phyloP scores from a whole-genome alignment of 2,329 filamentous ascomycete species.

The Venturia carpophila region DNA sequence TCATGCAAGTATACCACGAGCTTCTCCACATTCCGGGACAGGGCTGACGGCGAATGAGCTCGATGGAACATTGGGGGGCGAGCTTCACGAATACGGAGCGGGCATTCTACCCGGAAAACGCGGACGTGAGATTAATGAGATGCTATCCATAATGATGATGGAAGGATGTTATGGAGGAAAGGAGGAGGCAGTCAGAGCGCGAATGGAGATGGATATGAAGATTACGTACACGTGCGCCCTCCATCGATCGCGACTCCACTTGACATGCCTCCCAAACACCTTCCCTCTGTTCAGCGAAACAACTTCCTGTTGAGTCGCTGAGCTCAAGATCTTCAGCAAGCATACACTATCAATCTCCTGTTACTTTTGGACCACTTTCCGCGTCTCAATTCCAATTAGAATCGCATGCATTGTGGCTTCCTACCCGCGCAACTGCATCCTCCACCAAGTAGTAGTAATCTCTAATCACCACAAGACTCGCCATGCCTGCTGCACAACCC shows the following conservation, averaged over 20 bases:
- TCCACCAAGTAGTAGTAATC: not conserved
- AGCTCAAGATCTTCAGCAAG: not conserved
- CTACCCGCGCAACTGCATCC: not conserved
- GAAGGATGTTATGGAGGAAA: too few species aligned
- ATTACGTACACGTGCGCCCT: not conserved
- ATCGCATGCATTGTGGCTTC: not conserved
- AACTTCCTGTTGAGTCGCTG: not conserved
- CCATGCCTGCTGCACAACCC: conserved; percentile 38
- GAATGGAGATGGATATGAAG: not conserved
- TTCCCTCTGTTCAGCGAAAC: not conserved
- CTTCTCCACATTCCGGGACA: conserved; percentile 3
- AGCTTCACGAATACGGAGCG: not conserved
- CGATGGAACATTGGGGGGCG: not conserved
- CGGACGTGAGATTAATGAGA: not conserved
- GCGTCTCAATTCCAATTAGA: not conserved
- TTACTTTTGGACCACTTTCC: not conserved
- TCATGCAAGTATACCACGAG: not conserved
- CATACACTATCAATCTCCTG: not conserved
- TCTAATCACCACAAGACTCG: not conserved
- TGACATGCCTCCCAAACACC: too few species aligned
- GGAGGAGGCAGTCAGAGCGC: too few species aligned
- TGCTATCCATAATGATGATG: too few species aligned
- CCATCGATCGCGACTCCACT: too few species aligned
- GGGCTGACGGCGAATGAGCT: not conserved
- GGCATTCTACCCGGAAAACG: not conserved